These are phyloP conservation scores for Calonectria ilicicola DNA, from an alignment of 2,329 filamentous ascomycete species.

Conservation along the genomic window DNA sequence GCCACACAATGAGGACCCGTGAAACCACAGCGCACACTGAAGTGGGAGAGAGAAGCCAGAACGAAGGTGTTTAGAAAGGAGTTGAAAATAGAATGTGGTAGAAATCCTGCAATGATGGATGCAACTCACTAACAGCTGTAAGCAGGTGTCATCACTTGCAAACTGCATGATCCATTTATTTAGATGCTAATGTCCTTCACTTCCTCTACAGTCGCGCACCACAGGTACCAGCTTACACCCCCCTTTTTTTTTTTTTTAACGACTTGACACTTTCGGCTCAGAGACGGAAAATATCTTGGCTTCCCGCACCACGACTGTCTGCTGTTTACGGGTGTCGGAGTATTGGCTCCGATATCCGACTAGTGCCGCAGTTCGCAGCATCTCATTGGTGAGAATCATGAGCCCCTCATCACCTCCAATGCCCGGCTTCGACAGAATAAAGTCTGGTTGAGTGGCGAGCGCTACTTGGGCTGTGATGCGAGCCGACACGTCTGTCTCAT, in stretches of 20 bases:
- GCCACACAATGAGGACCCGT: background rate
- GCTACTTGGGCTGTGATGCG: background rate
- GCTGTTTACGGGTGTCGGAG: background rate
- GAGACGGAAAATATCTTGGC: background rate
- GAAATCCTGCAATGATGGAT: too few species aligned
- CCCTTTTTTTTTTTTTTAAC: background rate
- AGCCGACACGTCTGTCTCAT: background rate
- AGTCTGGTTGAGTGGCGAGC: background rate
- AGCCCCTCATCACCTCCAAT: background rate
- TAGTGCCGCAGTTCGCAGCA: background rate
- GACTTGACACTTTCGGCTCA: background rate
- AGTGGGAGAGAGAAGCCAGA: too few species aligned
- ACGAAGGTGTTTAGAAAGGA: too few species aligned
- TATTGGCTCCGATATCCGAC: background rate
- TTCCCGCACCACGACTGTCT: background rate
- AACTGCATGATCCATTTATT: background rate
- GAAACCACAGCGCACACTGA: too few species aligned
- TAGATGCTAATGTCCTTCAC: background rate
- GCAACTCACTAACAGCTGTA: too few species aligned
- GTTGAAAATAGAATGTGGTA: too few species aligned
- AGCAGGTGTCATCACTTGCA: background rate
- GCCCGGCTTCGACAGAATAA: background rate
- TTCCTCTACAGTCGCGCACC: too few species aligned
- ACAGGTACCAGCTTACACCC: too few species aligned
- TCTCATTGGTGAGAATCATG: background rate